Base-by-base conservation (phyloP, 2,329 filamentous ascomycete species). In the Laburnicola sp. region DNA sequence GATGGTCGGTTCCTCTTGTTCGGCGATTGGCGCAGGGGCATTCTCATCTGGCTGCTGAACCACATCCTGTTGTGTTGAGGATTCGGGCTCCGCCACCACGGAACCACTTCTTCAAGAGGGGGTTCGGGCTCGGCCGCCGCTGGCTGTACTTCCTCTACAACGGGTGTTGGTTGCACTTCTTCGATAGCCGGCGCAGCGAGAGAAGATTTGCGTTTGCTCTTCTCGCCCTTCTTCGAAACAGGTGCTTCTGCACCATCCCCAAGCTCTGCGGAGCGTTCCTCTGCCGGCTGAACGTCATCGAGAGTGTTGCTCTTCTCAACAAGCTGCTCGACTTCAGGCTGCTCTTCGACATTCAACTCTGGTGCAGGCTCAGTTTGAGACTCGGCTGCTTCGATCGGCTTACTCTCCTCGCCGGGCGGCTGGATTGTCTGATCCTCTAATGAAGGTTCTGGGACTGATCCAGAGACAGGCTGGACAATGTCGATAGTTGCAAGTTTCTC, bases 141-240 rank as follows among this genome's bases (percentile, higher is more conserved):
- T 16, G 16, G 16, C 16, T 16, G 16, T 16, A 16, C 16, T 16
- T 16, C 16, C 16, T 16, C 16, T 16, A 16, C 16, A 16, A 16
- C 16, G 16, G 16, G 16, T 16, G 16, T 16, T 16, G 16, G 16
- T 16, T 16, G 16, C 16, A 16, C 16, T 16, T 37, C 34, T 23
- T 45, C 32, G 2, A 16, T 30, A 4, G n/a, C 8, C 3, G 43
- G n/a, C 3, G 30, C 23, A 38, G 43, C 43, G 4, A 37, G 7
- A 37, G 43, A 45, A 9, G 32, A 26, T 37, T 58, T 60, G 42
- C 54, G 51, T 50, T 62, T 64, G 40, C 45, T 48, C 37, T 64
- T 62, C 51, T 62, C 64, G 41, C 16, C 39, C 34, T 63, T 58
- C 41, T 62, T 63, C 6, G 58, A 58, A 21, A 50, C 39, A 34